phyloP scores from a whole-genome alignment of 257 asterid species.

The Solanum lignicaule region DNA sequence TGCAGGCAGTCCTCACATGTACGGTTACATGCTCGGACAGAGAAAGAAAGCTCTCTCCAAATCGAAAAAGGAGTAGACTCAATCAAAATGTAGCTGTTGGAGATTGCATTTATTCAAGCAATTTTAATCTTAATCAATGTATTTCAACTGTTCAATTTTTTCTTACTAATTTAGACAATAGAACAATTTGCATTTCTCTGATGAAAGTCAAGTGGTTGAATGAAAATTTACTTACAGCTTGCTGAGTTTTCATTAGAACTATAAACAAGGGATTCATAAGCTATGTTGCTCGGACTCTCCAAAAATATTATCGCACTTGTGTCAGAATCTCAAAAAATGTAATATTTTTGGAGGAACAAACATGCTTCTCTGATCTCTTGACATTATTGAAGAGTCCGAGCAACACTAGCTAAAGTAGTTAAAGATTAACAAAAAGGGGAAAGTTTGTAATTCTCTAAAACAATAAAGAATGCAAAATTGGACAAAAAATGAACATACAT shows the following conservation, averaged over 20 bases:
- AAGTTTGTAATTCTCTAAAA: no score
- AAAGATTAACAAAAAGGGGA: no score
- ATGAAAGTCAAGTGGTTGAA: not conserved
- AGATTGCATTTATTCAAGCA: not conserved
- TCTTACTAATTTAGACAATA: not conserved
- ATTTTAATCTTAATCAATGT: not conserved
- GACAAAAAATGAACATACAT: not conserved
- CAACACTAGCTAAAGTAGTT: no score
- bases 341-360: not conserved
- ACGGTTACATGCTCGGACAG: constrained; percentile 74
- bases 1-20: constrained; percentile 70
- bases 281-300: not conserved
- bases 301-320: not conserved
- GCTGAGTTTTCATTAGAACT: not conserved
- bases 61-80: constrained; percentile 44
- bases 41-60: constrained; percentile 80
- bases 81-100: not conserved
- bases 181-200: not conserved
- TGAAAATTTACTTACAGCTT: not conserved
- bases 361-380: not conserved
- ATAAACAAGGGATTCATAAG: not conserved
- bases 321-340: not conserved
- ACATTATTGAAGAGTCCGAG: not conserved
- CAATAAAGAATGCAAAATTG: not conserved
- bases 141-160: not conserved